Conservation (phyloP, 306 rosid species). For the Rosa chinensis region DNA sequence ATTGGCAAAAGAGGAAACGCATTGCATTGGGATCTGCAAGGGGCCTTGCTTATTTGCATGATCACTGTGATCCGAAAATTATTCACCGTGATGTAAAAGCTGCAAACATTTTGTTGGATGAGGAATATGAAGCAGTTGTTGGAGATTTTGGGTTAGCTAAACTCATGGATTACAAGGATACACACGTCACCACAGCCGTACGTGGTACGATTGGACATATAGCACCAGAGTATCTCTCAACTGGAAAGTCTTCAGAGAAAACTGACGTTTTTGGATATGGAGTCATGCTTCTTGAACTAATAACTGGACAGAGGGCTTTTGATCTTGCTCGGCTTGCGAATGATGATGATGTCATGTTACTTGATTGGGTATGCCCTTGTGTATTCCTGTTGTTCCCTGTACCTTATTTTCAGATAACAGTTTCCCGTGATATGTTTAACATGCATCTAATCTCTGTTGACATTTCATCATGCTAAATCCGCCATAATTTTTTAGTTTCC, state of each 20-base stretch:
- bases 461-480: neutral
- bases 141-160: slow-evolving; percentile 94
- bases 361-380: slow-evolving; percentile 77
- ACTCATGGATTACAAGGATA: slow-evolving; percentile 93
- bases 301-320: slow-evolving; percentile 94
- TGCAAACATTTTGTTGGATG: slow-evolving; percentile 89
- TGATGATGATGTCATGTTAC: slow-evolving; percentile 82
- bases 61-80: slow-evolving; percentile 94
- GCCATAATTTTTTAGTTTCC: neutral
- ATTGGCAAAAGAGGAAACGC: slow-evolving; percentile 59
- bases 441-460: slow-evolving; percentile 1
- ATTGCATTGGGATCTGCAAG: slow-evolving; percentile 88
- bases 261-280: slow-evolving; percentile 97
- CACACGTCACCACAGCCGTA: slow-evolving; percentile 90
- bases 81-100: slow-evolving; percentile 97
- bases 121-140: slow-evolving; percentile 90
- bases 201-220: slow-evolving; percentile 96
- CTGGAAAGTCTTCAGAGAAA: slow-evolving; percentile 93
- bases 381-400: neutral
- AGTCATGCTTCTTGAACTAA: slow-evolving; percentile 96
- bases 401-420: neutral
- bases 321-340: slow-evolving; percentile 96
- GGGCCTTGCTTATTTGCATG: slow-evolving; percentile 94
- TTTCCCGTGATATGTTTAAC: neutral
- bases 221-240: slow-evolving; percentile 92